These are phyloP conservation scores for Paramecium bursaria DNA, from an alignment of 73 alveolate genomes.

Conservation along the genomic window DNA sequence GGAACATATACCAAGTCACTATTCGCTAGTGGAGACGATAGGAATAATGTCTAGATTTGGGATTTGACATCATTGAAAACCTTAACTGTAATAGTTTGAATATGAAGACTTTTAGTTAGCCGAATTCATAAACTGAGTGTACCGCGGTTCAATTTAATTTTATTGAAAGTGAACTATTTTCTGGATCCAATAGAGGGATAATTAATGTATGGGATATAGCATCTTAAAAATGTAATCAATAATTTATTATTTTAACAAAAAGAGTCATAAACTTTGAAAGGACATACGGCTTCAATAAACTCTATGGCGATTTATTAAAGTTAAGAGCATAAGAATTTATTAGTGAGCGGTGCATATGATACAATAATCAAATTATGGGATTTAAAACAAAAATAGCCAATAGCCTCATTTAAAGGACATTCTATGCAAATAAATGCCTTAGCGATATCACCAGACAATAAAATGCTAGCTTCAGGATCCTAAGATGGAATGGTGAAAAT, in stretches of 20 bases:
- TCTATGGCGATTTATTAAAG: constrained; percentile 38
- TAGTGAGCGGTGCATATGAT: constrained; percentile 65
- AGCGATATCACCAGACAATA: constrained; percentile 66
- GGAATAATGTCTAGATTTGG: constrained; percentile 46
- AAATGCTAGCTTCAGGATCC: constrained; percentile 65
- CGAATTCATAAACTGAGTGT: constrained; percentile 47
- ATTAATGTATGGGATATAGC: constrained; percentile 66
- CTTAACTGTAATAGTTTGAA: constrained; percentile 2
- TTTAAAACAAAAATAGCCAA: constrained; percentile 5
- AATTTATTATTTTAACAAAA: background rate
- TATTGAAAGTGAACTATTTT: constrained; percentile 51
- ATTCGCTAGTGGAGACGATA: constrained; percentile 63
- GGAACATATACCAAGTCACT: constrained; percentile 53
- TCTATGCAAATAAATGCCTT: constrained; percentile 62
- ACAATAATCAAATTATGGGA: constrained; percentile 69
- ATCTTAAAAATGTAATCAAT: constrained; percentile 15
- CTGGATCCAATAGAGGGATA: constrained; percentile 68
- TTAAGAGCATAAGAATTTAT: constrained; percentile 52
- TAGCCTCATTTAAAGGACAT: constrained; percentile 34
- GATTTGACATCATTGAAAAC: constrained; percentile 37
- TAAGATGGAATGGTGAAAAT: constrained; percentile 63
- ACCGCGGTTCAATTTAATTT: constrained; percentile 37
- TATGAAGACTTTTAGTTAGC: background rate
- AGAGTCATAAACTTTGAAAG: constrained; percentile 62
- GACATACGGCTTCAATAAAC: constrained; percentile 46